phyloP scores from a whole-genome alignment of 2,329 filamentous ascomycete genomes.

The Arthrobotrys conoides region DNA sequence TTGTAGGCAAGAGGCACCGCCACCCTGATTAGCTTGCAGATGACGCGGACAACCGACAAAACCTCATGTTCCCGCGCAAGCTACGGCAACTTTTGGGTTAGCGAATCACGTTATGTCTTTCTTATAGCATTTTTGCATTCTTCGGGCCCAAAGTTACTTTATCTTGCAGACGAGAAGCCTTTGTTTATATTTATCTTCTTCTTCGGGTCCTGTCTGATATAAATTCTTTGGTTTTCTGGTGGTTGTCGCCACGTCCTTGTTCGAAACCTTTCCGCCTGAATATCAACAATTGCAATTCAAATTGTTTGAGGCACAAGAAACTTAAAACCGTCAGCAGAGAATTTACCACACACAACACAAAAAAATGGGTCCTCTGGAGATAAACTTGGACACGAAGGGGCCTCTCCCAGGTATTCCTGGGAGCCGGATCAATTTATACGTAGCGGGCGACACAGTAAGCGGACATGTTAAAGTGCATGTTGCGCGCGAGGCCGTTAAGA shows the following conservation, averaged over 20 bases:
- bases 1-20: conserved; percentile 43
- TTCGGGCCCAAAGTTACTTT: background rate
- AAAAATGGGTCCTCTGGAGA: conserved; percentile 47
- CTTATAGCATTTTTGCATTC: background rate
- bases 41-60: conserved; percentile 48
- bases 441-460: conserved; percentile 50
- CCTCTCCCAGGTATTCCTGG: conserved; percentile 43
- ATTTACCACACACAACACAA: conserved; percentile 31
- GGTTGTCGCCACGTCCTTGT: background rate
- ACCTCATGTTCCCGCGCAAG: conserved; percentile 11
- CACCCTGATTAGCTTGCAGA: conserved; percentile 39
- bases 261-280: background rate
- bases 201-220: background rate
- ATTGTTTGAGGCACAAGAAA: background rate
- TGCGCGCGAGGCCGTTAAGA: conserved; percentile 35
- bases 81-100: conserved; percentile 23
- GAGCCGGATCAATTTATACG: conserved; percentile 46
- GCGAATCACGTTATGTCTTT: conserved; percentile 24
- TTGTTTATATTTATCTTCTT: conserved; percentile 42
- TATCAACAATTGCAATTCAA: background rate
- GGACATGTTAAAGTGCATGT: conserved; percentile 43
- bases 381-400: conserved; percentile 40
- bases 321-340: background rate
- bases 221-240: conserved; percentile 1
- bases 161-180: background rate